Evolutionary conservation across 306 rosid species (phyloP).

Genomic region (Acacia confusa): DNA sequence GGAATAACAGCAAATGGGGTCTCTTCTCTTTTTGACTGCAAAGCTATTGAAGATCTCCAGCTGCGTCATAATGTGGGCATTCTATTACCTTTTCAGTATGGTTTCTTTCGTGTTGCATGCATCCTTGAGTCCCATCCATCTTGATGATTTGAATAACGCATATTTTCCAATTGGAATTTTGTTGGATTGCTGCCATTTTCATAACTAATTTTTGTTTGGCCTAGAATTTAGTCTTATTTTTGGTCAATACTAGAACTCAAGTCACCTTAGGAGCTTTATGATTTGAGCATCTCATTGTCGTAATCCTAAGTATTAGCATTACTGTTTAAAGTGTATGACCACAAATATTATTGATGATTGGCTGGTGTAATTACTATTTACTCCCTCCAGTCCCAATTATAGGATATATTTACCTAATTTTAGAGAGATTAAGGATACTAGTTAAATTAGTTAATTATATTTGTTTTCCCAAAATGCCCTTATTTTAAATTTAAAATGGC

Average conservation of each 20-base stretch:
- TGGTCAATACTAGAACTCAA: not conserved
- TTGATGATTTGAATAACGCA: constrained; percentile 1
- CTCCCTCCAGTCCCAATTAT: too few species aligned
- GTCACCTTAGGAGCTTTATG: constrained; percentile 13
- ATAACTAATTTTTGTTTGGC: constrained; percentile 19
- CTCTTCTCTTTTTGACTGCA: constrained; percentile 64
- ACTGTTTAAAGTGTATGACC: constrained; percentile 1
- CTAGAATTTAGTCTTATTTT: not conserved
- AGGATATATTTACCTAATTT: too few species aligned
- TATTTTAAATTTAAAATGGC: too few species aligned
- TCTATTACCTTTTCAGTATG: not conserved
- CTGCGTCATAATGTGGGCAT: constrained; percentile 82
- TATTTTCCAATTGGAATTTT: not conserved
- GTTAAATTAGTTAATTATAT: too few species aligned
- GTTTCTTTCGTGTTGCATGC: not conserved
- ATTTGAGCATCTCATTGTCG: constrained; percentile 19
- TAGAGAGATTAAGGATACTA: too few species aligned
- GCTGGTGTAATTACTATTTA: constrained; percentile 4
- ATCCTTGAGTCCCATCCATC: not conserved
- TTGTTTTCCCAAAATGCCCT: too few species aligned
- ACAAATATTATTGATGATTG: constrained; percentile 9
- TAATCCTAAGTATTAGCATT: not conserved
- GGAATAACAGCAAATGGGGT: constrained; percentile 65
- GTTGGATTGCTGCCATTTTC: constrained; percentile 12
- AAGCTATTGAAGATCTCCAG: constrained; percentile 80